phyloP scores from a whole-genome alignment of 2,329 filamentous ascomycete genomes.

The Aspergillus ochraceoroseus region DNA sequence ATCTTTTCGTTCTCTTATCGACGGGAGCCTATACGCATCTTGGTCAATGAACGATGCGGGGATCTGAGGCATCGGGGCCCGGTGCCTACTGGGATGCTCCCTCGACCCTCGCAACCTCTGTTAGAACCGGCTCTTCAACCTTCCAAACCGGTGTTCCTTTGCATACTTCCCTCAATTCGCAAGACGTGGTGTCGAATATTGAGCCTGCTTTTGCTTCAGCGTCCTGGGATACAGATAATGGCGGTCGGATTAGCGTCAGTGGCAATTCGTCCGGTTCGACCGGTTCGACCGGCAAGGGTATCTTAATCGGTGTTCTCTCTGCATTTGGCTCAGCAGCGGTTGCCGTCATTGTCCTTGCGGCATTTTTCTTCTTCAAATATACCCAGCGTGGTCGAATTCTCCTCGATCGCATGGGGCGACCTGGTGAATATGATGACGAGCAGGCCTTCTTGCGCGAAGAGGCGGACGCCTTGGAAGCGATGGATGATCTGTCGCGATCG shows the following conservation, averaged over 20 bases:
- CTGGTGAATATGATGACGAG: slow-evolving; percentile 96
- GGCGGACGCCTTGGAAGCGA: slow-evolving; percentile 86
- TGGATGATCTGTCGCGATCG: slow-evolving; percentile 86
- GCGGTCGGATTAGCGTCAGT: slow-evolving; percentile 30
- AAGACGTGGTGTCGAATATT: slow-evolving; percentile 31
- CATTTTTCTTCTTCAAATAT: slow-evolving; percentile 92
- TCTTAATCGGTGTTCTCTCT: slow-evolving; percentile 90
- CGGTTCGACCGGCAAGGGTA: slow-evolving; percentile 64
- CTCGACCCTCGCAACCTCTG: slow-evolving; percentile 32
- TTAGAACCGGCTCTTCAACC: slow-evolving; percentile 29
- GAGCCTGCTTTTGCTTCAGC: slow-evolving; percentile 35
- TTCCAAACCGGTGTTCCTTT: slow-evolving; percentile 23
- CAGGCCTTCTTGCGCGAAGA: slow-evolving; percentile 91
- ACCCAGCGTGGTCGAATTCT: slow-evolving; percentile 84
- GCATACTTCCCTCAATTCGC: slow-evolving; percentile 14
- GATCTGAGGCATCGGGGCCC: slow-evolving; percentile 38
- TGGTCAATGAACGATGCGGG: slow-evolving; percentile 40
- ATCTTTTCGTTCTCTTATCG: slow-evolving; percentile 6
- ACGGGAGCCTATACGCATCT: slow-evolving; percentile 7
- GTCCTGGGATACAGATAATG: slow-evolving; percentile 22
- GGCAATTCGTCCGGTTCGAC: slow-evolving; percentile 49
- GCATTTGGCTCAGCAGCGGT: slow-evolving; percentile 88
- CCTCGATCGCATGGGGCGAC: slow-evolving; percentile 84
- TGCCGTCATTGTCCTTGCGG: slow-evolving; percentile 69
- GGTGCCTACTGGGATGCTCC: slow-evolving; percentile 34